Evolutionary conservation across 2,329 filamentous ascomycete genomes (phyloP).

Genomic region (Phyllosticta citrichinensis): DNA sequence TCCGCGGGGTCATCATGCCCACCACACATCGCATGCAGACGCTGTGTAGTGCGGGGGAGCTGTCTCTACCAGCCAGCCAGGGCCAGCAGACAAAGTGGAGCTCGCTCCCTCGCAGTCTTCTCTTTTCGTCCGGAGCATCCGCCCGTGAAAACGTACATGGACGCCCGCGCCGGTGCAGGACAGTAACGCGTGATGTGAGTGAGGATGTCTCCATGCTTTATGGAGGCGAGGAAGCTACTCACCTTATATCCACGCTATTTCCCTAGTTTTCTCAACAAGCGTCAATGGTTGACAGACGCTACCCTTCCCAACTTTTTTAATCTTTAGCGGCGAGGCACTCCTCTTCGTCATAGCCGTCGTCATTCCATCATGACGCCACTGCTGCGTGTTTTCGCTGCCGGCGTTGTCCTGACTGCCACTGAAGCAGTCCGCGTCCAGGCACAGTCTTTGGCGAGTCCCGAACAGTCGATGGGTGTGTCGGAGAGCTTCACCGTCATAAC

Average conservation of each 20-base stretch:
- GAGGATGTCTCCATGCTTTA: background rate
- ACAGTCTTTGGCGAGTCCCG: background rate
- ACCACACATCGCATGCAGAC: background rate
- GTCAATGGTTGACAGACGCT: background rate
- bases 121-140: background rate
- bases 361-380: background rate
- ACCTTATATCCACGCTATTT: background rate
- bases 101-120: background rate
- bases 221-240: background rate
- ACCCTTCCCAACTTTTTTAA: background rate
- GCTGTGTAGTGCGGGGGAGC: background rate
- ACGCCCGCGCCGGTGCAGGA: background rate
- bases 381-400: background rate
- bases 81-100: background rate
- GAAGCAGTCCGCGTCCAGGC: constrained; percentile 1
- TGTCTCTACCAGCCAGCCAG: background rate
- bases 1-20: background rate
- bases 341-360: background rate
- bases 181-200: background rate
- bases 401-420: background rate
- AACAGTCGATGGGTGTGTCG: background rate
- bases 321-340: background rate
- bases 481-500: constrained; percentile 14
- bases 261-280: background rate
- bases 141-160: too few relatives aligned